Base-by-base conservation (phyloP, 352 stramenopile species). In the Globisporangium nagaii region DNA sequence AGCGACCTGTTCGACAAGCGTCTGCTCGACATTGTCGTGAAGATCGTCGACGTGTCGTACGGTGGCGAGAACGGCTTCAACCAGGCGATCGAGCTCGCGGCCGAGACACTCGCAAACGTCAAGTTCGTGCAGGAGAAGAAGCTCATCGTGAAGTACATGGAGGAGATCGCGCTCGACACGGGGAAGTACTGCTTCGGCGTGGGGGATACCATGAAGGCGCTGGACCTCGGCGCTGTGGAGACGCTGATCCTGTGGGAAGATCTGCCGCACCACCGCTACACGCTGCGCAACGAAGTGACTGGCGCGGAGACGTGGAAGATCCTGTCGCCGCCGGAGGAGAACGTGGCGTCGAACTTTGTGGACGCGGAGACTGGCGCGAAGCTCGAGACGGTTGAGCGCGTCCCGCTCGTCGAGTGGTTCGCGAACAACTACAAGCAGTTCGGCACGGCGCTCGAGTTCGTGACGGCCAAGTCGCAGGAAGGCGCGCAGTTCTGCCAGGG, bases 111-210 rank as follows among this genome's bases (percentile, higher is more conserved):
- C 7, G 73, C 95, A 5, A 98, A 98, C 65, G 97, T 99, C 65
- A 99, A 99, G 77, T 96, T 99, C 46, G 96, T 99, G 55, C 96
- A 99, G 75, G 97, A 99, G 80, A 99, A 99, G 90, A 98, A 98
- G 60, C 77, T 99, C 27, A 96, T 99, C 45, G 93, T 98, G 66
- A 94, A 90, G 53, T 99, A 99, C 77, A 99, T 99, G 87, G 97
- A 99, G 57, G 97, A 99, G 75, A 99, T 99, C 62, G 90, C 88
- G 34, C 83, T 89, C 67, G 97, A 99, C 75, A 98, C 96, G 25
- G 97, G 97, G 60, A 99, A 99, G 70, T 99, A 98, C 83, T 99
- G 97, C 79, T 99, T 99, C 67, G 97, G 98, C 63, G 95, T 99
- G 25, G 71, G 89, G 24, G 97, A 99, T 77, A 99, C 97, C 9